Evolutionary conservation across 129 eudicot species (phyloP).

Genomic region (Pseudognaphalium luteoalbum): DNA sequence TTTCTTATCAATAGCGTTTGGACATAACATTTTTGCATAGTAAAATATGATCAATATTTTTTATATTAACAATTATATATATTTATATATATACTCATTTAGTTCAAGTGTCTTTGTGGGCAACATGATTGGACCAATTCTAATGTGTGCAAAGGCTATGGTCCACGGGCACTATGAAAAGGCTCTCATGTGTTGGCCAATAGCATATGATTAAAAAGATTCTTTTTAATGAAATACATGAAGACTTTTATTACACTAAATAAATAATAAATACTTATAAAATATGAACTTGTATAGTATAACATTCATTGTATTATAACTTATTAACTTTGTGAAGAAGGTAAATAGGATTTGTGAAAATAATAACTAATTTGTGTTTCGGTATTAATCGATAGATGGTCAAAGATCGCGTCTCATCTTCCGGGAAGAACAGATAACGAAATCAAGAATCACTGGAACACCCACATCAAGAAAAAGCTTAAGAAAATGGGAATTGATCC

Average conservation of each 20-base stretch:
- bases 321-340: background rate
- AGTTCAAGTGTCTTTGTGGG: slow-evolving; percentile 24
- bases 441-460: slow-evolving; percentile 91
- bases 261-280: too few species aligned
- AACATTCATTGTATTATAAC: too few species aligned
- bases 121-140: slow-evolving; percentile 32
- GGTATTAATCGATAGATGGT: slow-evolving; percentile 54
- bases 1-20: background rate
- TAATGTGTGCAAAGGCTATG: slow-evolving; percentile 31
- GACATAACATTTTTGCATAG: too few species aligned
- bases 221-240: slow-evolving; percentile 6
- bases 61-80: background rate
- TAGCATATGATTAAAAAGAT: slow-evolving; percentile 28
- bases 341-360: background rate
- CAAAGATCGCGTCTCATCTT: slow-evolving; percentile 85
- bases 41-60: background rate
- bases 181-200: slow-evolving; percentile 20
- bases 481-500: slow-evolving; percentile 92
- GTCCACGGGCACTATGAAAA: slow-evolving; percentile 33
- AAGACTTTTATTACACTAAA: background rate
- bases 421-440: slow-evolving; percentile 92
- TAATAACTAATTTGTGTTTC: background rate
- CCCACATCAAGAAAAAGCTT: slow-evolving; percentile 83
- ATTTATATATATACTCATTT: background rate
- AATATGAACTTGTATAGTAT: background rate